Evolutionary conservation across 192 early-diverging fungal genomes (phyloP), one percentile per base, ranked within the genome.

Genomic region (Kickxella alabastrina): DNA sequence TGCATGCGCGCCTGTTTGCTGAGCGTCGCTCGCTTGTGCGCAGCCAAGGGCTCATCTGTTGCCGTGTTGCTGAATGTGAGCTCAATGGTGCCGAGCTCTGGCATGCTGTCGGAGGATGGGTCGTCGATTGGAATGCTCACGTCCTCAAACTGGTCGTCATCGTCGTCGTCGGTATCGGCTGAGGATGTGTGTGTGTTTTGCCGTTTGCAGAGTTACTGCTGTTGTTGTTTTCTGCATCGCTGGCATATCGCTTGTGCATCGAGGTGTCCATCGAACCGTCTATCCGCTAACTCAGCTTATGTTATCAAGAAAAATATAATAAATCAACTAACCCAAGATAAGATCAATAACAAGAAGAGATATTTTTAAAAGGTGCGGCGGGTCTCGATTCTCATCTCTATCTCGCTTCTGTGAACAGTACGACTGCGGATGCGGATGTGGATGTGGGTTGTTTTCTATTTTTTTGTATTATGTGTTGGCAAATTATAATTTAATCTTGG

Each of bases 81-180:
- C 38, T 75, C 71, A 8, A 75, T 52, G 3, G 71, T 75, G 22
- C 71, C 65, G 2, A 75, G 60, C 43, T 63, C 71, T 6, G 65
- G 71, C 53, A 73, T 25, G 7, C 36, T 36, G 43, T 46, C 49
- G 37, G 61, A 58, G 8, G 57, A 55, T 9, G 2, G 17, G 9
- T 64, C 51, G n/a, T 44, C 52, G n/a, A 10, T 34, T 36, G 10
- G 10, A 4, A 13, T 25, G 32, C 4, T 18, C 12, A 67, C 64
- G 13, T 38, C 41, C 15, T 59, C 64, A 39, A 67, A 59, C 48
- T 49, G 41, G 23, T 47, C 59, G 48, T 62, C 59, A 15, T 59
- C 57, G 35, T 59, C 56, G 37, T 58, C 56, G 12, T 52, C 51
- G 38, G 53, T 51, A 17, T 50, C 39, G 27, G 19, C 38, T 6